A percentile compares a stretch with the other conserved stretches of the same genome.
phyloP scores from a whole-genome alignment of 169 alveolate species.

The Plasmodium vinckei region DNA sequence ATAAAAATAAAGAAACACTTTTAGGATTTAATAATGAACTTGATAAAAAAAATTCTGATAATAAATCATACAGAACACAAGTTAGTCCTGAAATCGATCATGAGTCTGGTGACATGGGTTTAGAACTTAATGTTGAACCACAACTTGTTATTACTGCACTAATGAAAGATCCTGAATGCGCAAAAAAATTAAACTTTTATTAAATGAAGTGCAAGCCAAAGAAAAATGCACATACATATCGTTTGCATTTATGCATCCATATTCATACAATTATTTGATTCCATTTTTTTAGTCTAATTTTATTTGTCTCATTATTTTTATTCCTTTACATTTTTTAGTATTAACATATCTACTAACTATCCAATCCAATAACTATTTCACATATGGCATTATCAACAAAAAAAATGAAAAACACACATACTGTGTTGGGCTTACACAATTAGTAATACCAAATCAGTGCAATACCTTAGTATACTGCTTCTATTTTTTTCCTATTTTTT shows the following conservation, averaged over 20 bases:
- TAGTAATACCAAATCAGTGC: too few relatives aligned
- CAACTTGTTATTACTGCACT: slow-evolving; percentile 66
- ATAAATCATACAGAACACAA: slow-evolving; percentile 24
- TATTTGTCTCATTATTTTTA: not conserved
- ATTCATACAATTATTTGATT: not conserved
- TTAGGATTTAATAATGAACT: slow-evolving; percentile 63
- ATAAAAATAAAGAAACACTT: slow-evolving; percentile 33
- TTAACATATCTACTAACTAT: too few relatives aligned
- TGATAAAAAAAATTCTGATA: slow-evolving; percentile 6
- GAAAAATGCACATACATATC: not conserved
- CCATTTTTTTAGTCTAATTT: not conserved
- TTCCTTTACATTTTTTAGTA: not conserved
- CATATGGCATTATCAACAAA: too few relatives aligned
- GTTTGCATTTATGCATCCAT: not conserved
- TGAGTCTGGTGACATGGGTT: slow-evolving; percentile 71
- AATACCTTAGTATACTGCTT: not conserved
- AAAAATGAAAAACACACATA: too few relatives aligned
- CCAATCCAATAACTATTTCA: too few relatives aligned
- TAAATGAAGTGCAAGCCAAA: not conserved
- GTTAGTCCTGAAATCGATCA: slow-evolving; percentile 66
- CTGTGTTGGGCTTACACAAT: too few relatives aligned
- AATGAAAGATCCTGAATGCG: slow-evolving; percentile 71
- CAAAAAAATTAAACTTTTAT: slow-evolving; percentile 44
- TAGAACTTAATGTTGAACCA: slow-evolving; percentile 67
- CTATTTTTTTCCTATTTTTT: slow-evolving; percentile 14